Percentiles rank a stretch among this genome's conserved stretches.
These are phyloP conservation scores for Claviceps cyperi DNA, from an alignment of 2,329 filamentous ascomycete genomes.

Conservation along the genomic window DNA sequence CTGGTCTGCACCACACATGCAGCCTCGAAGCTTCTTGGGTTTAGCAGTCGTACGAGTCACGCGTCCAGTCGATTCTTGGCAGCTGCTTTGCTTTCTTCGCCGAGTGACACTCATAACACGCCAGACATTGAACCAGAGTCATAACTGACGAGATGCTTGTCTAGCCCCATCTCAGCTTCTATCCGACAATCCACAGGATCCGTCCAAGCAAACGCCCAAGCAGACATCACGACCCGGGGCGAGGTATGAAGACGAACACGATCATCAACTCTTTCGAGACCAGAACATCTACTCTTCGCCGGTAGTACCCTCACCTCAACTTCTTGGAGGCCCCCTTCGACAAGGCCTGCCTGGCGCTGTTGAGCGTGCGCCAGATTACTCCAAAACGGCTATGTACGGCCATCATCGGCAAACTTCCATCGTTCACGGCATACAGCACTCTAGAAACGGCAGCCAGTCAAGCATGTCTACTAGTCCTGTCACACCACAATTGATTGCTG, in stretches of 20 bases:
- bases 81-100: neutral
- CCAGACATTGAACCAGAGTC: neutral
- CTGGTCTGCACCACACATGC: neutral
- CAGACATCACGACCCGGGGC: slow-evolving; percentile 35
- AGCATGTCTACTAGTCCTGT: slow-evolving; percentile 72
- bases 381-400: slow-evolving; percentile 49
- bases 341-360: slow-evolving; percentile 23
- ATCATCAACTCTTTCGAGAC: slow-evolving; percentile 36
- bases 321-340: slow-evolving; percentile 26
- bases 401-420: slow-evolving; percentile 96
- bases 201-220: slow-evolving; percentile 37
- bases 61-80: neutral
- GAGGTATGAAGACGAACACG: slow-evolving; percentile 38
- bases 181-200: slow-evolving; percentile 39
- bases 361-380: slow-evolving; percentile 40
- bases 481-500: slow-evolving; percentile 73
- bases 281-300: slow-evolving; percentile 28
- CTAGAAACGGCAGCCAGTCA: slow-evolving; percentile 72
- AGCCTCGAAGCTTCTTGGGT: neutral
- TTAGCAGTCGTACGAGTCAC: too few relatives aligned
- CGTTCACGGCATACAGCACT: slow-evolving; percentile 90
- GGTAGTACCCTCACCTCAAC: slow-evolving; percentile 4
- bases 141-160: slow-evolving; percentile 2
- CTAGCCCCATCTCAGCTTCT: slow-evolving; percentile 45
- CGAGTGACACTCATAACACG: slow-evolving; percentile 1